A percentile compares a stretch with the other conserved stretches of the same genome.
phyloP scores from a whole-genome alignment of 805 yeast genomes.

The Pichia cabralensis region DNA sequence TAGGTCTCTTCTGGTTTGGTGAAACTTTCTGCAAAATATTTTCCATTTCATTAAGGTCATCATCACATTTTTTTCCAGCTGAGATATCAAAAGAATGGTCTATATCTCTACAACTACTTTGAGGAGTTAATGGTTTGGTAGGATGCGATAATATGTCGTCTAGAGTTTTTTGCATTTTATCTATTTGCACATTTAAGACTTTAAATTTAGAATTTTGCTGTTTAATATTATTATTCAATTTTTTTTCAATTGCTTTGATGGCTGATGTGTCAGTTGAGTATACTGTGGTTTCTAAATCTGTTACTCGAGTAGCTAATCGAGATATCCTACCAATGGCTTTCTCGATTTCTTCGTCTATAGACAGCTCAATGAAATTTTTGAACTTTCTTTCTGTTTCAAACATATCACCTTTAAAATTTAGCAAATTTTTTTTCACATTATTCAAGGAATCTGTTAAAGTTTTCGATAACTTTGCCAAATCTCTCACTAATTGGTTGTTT shows the following conservation, averaged over 20 bases:
- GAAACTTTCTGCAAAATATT: too few relatives aligned
- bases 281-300: neutral
- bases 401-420: constrained; percentile 7
- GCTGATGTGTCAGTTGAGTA: neutral
- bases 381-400: constrained; percentile 2
- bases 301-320: neutral
- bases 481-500: constrained; percentile 10
- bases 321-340: constrained; percentile 1
- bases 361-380: constrained; percentile 3
- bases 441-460: constrained; percentile 6
- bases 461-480: constrained; percentile 9
- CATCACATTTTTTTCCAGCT: too few relatives aligned
- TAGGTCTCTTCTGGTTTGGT: too few relatives aligned
- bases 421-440: constrained; percentile 2
- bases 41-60: too few relatives aligned
- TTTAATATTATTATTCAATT: neutral
- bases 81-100: too few relatives aligned
- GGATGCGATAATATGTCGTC: too few relatives aligned
- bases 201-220: too few relatives aligned
- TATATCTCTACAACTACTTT: too few relatives aligned
- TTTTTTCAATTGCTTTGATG: neutral
- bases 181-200: too few relatives aligned
- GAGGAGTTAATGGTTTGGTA: too few relatives aligned
- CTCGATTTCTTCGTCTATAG: constrained; percentile 5
- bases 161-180: too few relatives aligned